A percentile compares a stretch with the other conserved stretches of the same genome.
Conservation (phyloP, 1,284 basidiomycete genomes). For the Melampsora larici-populina region DNA sequence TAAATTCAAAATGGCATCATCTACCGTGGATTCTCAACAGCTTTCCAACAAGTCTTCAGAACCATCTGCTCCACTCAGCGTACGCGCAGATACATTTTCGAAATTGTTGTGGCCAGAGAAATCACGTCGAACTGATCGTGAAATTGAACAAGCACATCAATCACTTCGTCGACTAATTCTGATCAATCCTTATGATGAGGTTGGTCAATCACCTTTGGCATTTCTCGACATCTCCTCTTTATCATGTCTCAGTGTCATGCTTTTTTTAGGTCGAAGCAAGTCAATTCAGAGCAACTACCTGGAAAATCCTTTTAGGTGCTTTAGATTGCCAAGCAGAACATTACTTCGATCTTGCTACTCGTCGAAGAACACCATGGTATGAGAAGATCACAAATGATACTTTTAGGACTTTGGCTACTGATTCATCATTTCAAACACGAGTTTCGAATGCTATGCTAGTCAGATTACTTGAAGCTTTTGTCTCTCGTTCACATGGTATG, state of each 20-base stretch:
- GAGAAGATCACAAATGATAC: slow-evolving; percentile 60
- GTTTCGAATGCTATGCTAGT: slow-evolving; percentile 97
- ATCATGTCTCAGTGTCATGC: too few relatives aligned
- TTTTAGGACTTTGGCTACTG: slow-evolving; percentile 84
- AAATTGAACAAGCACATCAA: slow-evolving; percentile 35
- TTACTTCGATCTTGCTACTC: slow-evolving; percentile 27
- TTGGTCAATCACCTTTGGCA: background rate
- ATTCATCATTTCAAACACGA: slow-evolving; percentile 87
- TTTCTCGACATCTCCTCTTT: background rate
- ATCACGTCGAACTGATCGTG: slow-evolving; percentile 6
- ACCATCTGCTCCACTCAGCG: too few relatives aligned
- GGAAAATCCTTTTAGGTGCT: slow-evolving; percentile 39
- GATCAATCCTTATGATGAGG: slow-evolving; percentile 34
- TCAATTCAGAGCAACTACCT: slow-evolving; percentile 27
- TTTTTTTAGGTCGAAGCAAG: slow-evolving; percentile 26
- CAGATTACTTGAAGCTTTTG: slow-evolving; percentile 88
- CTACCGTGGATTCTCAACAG: too few relatives aligned
- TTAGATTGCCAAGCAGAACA: slow-evolving; percentile 30
- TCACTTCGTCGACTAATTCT: slow-evolving; percentile 26
- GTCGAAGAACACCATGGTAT: slow-evolving; percentile 33
- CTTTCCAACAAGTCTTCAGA: too few relatives aligned
- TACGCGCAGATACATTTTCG: slow-evolving; percentile 2
- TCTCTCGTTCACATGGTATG: slow-evolving; percentile 82
- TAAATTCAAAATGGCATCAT: too few relatives aligned
- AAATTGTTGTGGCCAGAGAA: slow-evolving; percentile 27